Evolutionary conservation across 306 rosid genomes (phyloP), one percentile per base, ranked within the genome.

Genomic region (Boehmeria nivea): DNA sequence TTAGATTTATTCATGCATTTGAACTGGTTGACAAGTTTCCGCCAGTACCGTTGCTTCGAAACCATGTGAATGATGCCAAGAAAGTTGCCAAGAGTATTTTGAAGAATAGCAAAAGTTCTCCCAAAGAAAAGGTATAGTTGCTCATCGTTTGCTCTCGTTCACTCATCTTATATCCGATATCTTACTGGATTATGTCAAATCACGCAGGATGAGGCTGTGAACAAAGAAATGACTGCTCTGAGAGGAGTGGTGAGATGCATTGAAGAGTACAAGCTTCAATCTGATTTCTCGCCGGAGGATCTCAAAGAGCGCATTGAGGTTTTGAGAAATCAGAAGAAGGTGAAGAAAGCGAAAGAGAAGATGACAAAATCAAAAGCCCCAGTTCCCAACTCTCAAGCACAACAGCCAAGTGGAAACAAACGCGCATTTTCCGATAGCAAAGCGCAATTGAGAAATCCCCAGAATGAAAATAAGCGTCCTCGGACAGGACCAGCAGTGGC

Each of bases 31-130:
- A 58, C 36, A 59, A 68, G 63, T 73, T 73, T 55, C 67, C 78
- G 24, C 78, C 78, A 15, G 70, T 63, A 25, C 71, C 74, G 54
- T 27, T 68, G 42, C 74, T 73, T 40, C 42, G 44, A 51, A 64
- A 39, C 39, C 71, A 68, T 57, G 45, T 73, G 59, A 58, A 63
- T 12, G 54, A 44, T 0, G 43, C 51, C 58, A 52, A 46, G 53
- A 63, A 63, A 49, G 61, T 21, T 39, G 47, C 47, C 34, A 56
- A 23, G 51, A 34, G 17, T 12, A 48, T 55, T 43, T 47, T 21
- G 33, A 52, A 40, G 57, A 70, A 40, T 43, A 64, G 50, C 33
- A 36, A 54, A 25, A 68, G 28, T 12, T 44, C 60, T 69, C 43
- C n/a, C 6, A 51, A 55, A 37, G 40, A 23, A 25, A 52, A 66